Base-by-base conservation (phyloP, 2,329 filamentous ascomycete genomes). In the Aureobasidium vineae region DNA sequence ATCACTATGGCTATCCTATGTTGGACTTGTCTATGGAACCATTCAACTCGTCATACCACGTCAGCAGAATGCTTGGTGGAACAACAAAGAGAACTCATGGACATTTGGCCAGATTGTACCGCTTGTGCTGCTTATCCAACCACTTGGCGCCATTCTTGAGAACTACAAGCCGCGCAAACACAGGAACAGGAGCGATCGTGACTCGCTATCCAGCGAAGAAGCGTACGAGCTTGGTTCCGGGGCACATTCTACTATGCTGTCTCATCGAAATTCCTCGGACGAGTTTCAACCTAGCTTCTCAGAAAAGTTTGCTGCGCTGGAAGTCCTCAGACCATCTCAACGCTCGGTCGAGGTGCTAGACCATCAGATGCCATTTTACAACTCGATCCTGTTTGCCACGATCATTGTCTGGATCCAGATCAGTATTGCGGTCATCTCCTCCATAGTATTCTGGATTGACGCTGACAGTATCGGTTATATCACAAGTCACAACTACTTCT, bases 31-130 rank as follows among this genome's bases (percentile, higher is more conserved):
- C 13, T 73, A 69, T 33, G 72, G 72, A 1, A 70, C 68, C 16
- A 67, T 73, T 45, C 71, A 73, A 33, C 69, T 72, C 13, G 21
- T 72, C 6, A 67, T 72, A 5, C 71, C 72, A 5, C 65, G 72
- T 68, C 57, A 61, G 19, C 57, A 61, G 19, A 61, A 61, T n/a
- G 19, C 40, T n/a, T 68, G 68, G 36, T 65, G 67, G 43, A 57
- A 66, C 21, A 61, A 31, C 0, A 49, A 67, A 5, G 71, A 67
- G 50, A 57, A 69, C 26, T 45, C 54, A 38, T 68, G 66, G 66
- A 68, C 65, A 1, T 73, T 73, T 49, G 71, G 72, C 6, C 72
- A 73, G 66, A 60, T 73, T 23, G 66, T 72, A 15, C 70, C 71
- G n/a, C 49, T 73, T 8, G 68, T 73, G 1, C 65, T 73, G 16